phyloP scores from a whole-genome alignment of 345 rosid species.

The Toxicodendron radicans region DNA sequence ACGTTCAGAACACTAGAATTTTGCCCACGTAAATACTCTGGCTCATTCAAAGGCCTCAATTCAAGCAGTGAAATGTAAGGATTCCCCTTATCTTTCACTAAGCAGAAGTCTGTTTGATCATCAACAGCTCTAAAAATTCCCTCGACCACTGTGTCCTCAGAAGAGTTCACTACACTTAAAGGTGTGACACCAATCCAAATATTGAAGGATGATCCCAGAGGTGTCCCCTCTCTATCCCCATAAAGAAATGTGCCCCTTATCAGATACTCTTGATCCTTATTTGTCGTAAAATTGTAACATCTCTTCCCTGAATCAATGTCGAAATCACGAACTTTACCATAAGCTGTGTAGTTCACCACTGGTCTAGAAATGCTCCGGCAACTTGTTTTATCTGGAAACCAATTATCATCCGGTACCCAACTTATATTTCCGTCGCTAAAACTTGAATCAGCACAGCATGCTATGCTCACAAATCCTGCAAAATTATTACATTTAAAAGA shows the following conservation, averaged over 20 bases:
- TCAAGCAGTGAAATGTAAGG: conserved; percentile 55
- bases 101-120: conserved; percentile 44
- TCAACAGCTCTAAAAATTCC: conserved; percentile 43
- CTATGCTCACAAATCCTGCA: conserved; percentile 60
- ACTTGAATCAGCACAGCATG: conserved; percentile 45
- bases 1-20: conserved; percentile 38
- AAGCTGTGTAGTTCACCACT: conserved; percentile 14
- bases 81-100: conserved; percentile 35
- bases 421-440: conserved; percentile 26
- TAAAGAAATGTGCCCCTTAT: conserved; percentile 43
- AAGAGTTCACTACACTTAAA: conserved; percentile 33
- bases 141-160: conserved; percentile 36
- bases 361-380: conserved; percentile 32
- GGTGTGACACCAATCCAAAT: conserved; percentile 46
- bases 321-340: conserved; percentile 40
- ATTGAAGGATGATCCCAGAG: conserved; percentile 21
- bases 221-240: conserved; percentile 13
- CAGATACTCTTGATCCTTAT: conserved; percentile 39
- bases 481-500: not conserved
- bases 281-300: conserved; percentile 48
- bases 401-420: conserved; percentile 42
- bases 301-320: conserved; percentile 38
- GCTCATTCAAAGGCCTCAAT: conserved; percentile 43
- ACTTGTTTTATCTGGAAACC: conserved; percentile 33
- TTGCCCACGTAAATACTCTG: conserved; percentile 34